A percentile compares a stretch with the other conserved stretches of the same genome.
These are phyloP conservation scores for Citrus inodora DNA, from an alignment of 345 rosid species.

Conservation along the genomic window DNA sequence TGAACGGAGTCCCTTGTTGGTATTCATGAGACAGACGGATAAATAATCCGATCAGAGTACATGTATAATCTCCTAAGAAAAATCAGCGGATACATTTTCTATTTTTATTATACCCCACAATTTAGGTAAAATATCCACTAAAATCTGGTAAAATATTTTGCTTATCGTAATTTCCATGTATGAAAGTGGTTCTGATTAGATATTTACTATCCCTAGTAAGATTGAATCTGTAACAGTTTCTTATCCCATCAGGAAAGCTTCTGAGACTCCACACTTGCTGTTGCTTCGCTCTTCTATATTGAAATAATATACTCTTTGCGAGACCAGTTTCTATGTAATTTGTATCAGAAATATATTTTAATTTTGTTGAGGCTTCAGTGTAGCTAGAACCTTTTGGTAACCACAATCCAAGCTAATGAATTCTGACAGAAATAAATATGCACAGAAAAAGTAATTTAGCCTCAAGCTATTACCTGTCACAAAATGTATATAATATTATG, in stretches of 20 bases:
- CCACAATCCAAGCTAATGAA: constrained; percentile 48
- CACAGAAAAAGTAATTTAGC: neutral
- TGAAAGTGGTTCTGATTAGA: constrained; percentile 42
- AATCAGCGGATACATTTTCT: neutral
- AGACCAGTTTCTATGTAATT: constrained; percentile 26
- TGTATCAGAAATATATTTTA: constrained; percentile 30
- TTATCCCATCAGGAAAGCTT: constrained; percentile 33
- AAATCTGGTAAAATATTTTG: constrained; percentile 26
- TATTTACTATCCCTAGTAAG: constrained; percentile 29
- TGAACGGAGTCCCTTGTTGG: constrained; percentile 38
- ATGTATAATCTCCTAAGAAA: constrained; percentile 34
- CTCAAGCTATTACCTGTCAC: neutral
- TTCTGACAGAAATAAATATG: constrained; percentile 18
- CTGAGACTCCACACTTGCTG: constrained; percentile 22
- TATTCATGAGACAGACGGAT: constrained; percentile 46
- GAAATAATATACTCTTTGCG: constrained; percentile 9
- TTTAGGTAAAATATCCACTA: constrained; percentile 41
- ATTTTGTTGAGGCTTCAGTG: constrained; percentile 22
- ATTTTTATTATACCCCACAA: constrained; percentile 28
- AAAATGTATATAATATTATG: neutral
- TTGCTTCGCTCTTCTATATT: constrained; percentile 11
- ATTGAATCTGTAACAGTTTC: constrained; percentile 32
- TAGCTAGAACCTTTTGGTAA: constrained; percentile 20
- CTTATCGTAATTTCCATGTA: constrained; percentile 54
- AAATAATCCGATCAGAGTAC: constrained; percentile 24